phyloP scores from a whole-genome alignment of 352 stramenopile species.

The Globisporangium splendens region DNA sequence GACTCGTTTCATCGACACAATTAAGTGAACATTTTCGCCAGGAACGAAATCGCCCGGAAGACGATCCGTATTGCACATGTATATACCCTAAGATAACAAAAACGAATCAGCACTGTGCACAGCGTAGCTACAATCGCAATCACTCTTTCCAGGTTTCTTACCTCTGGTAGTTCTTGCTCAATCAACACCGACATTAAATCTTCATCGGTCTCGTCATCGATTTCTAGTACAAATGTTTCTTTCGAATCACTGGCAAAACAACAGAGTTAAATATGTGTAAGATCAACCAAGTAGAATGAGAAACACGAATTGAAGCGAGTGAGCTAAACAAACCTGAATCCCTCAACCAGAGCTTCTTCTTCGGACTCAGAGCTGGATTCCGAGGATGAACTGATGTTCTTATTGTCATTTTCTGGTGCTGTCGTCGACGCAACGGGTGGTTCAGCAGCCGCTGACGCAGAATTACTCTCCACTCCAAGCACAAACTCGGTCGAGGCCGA shows the following conservation, averaged over 20 bases:
- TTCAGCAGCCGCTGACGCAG: background rate
- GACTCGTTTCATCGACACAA: conserved; percentile 85
- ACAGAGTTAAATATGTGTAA: background rate
- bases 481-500: conserved; percentile 20
- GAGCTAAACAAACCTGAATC: conserved; percentile 33
- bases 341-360: conserved; percentile 74
- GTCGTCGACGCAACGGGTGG: background rate
- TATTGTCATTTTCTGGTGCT: conserved; percentile 39
- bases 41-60: conserved; percentile 65
- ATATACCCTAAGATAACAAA: conserved; percentile 44
- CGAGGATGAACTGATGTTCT: conserved; percentile 64
- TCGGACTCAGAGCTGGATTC: conserved; percentile 82
- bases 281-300: background rate
- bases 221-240: conserved; percentile 87
- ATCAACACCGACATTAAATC: conserved; percentile 90
- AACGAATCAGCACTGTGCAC: background rate
- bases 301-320: background rate
- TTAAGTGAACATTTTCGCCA: conserved; percentile 78
- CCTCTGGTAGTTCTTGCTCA: conserved; percentile 81
- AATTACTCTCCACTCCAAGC: conserved; percentile 12
- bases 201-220: conserved; percentile 92
- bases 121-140: background rate
- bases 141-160: conserved; percentile 3
- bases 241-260: conserved; percentile 57
- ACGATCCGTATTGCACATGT: conserved; percentile 85